phyloP scores from a whole-genome alignment of 768 basidiomycete species.

The Pulveroboletus sp. region DNA sequence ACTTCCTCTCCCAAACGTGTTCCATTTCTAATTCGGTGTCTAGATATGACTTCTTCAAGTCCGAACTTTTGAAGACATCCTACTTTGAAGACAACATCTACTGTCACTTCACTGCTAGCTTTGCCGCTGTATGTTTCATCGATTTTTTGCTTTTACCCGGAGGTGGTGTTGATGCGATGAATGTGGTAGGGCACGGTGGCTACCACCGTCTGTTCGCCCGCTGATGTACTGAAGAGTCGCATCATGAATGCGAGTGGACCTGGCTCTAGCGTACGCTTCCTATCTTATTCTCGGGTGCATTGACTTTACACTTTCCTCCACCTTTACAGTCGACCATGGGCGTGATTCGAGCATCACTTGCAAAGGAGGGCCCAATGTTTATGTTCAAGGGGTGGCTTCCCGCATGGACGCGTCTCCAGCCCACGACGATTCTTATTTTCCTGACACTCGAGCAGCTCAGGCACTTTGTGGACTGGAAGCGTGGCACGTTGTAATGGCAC shows the following conservation, averaged over 20 bases:
- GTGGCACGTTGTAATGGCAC: slow-evolving; percentile 27
- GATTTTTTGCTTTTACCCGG: not conserved
- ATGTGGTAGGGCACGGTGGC: slow-evolving; percentile 73
- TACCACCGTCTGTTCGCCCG: slow-evolving; percentile 84
- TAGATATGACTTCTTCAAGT: slow-evolving; percentile 91
- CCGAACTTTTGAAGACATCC: slow-evolving; percentile 63
- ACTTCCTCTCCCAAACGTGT: not conserved
- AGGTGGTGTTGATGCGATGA: not conserved
- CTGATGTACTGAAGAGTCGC: slow-evolving; percentile 83
- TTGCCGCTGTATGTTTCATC: slow-evolving; percentile 61
- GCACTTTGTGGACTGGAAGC: slow-evolving; percentile 60
- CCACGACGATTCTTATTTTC: slow-evolving; percentile 86
- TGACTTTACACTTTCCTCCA: not conserved
- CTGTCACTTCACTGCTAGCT: slow-evolving; percentile 81
- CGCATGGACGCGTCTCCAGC: slow-evolving; percentile 80
- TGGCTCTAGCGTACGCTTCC: slow-evolving; percentile 59
- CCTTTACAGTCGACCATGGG: slow-evolving; percentile 57
- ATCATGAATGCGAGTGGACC: slow-evolving; percentile 88
- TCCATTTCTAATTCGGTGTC: not conserved
- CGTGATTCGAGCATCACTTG: slow-evolving; percentile 64
- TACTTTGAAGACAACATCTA: slow-evolving; percentile 80
- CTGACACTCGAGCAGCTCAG: slow-evolving; percentile 78
- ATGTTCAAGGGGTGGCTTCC: slow-evolving; percentile 94
- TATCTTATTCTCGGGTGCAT: not conserved
- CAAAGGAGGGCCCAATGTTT: slow-evolving; percentile 78